Evolutionary conservation across 352 stramenopile species (phyloP), one percentile per base, ranked within the genome.

Genomic region (Phytopythium oedochilum): DNA sequence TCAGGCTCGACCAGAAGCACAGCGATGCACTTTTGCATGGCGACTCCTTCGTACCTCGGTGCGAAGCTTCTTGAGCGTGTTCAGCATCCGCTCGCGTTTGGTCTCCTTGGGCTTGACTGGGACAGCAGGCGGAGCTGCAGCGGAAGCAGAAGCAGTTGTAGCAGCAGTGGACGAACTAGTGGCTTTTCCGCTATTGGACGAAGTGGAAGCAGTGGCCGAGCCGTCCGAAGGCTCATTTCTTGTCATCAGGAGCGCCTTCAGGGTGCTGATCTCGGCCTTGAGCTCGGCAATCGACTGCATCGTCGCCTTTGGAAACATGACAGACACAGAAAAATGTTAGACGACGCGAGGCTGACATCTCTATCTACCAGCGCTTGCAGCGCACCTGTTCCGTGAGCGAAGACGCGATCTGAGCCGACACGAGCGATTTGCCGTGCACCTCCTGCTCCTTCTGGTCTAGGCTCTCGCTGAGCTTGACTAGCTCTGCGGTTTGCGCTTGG

Each of bases 211-310:
- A 12, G 22, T 18, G 17, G 22, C 28, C 17, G 48, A 23, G 23
- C 28, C 18, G 15, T 29, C 39, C 9, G 23, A 32, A 18, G 50
- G 29, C 53, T 62, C 20, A 55, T 54, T 69, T 28, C 74, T 79
- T 5, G 68, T 54, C 20, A 87, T 34, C 38, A 88, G 58, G 1
- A 89, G 58, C 46, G 77, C 65, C 52, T 88, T 89, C 22, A 87
- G 48, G 6, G 77, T 89, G 28, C 66, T 80, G 28, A 91, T 71
- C 51, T 91, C 78, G 20, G 81, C 76, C 38, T 84, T 81, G 35
- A 91, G 60, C 45, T 87, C 76, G 1, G 81, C 76, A 44, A 91
- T 86, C 17, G 76, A 77, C 47, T 84, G 74, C 47, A 66, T 68
- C 32, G 64, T 88, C 47, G 55, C 58, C 63, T 78, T 38, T 17